phyloP scores from a whole-genome alignment of 1,139 yeast species.

The Debaryomyces nepalensis region DNA sequence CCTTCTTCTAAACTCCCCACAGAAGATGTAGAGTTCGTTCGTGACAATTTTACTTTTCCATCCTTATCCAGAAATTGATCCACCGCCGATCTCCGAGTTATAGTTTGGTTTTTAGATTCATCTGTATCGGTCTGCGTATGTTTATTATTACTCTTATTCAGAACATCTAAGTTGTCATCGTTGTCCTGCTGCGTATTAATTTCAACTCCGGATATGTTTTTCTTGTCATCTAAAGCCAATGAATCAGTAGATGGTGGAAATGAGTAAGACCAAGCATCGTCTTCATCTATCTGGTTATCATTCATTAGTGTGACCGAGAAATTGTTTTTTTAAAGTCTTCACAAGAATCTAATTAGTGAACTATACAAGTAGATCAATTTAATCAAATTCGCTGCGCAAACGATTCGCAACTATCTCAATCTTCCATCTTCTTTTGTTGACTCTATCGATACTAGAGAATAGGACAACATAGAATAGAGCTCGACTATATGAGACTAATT shows the following conservation, averaged over 20 bases:
- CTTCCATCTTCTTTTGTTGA: too few species aligned
- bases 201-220: neutral
- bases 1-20: neutral
- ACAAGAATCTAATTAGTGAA: neutral
- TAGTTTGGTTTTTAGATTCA: neutral
- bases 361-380: neutral
- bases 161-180: neutral
- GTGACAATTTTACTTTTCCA: neutral
- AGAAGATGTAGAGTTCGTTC: constrained; percentile 11
- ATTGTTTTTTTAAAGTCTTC: neutral
- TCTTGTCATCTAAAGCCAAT: constrained; percentile 19
- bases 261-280: constrained; percentile 51
- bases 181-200: neutral
- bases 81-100: neutral
- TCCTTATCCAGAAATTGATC: neutral
- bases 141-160: neutral
- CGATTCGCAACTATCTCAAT: too few species aligned
- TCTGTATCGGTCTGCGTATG: neutral
- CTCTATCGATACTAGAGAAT: too few species aligned
- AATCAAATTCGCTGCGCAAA: too few species aligned
- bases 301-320: constrained; percentile 4
- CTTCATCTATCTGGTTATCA: constrained; percentile 28
- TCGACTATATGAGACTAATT: too few species aligned
- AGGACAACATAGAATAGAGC: too few species aligned
- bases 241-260: constrained; percentile 48